Percentiles rank a stretch among this genome's conserved stretches.
Evolutionary conservation across 2,329 filamentous ascomycete genomes (phyloP).

Genomic region (Phialocephala subalpina): DNA sequence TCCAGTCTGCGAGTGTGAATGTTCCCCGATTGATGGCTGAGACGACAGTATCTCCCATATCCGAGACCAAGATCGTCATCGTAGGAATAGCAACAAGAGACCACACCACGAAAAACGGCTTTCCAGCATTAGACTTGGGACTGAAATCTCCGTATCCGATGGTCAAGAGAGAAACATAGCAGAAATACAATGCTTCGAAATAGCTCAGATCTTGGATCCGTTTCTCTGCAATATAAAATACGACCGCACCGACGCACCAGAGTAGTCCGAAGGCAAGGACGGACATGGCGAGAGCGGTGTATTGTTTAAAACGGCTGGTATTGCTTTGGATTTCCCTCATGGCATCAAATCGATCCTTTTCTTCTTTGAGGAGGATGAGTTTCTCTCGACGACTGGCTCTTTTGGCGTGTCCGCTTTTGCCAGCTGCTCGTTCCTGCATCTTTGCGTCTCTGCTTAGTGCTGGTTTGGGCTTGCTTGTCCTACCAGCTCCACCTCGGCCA

Average conservation of each 20-base stretch:
- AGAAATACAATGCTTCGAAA: conserved; percentile 74
- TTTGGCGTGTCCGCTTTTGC: conserved; percentile 23
- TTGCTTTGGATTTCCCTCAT: conserved; percentile 69
- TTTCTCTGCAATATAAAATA: conserved; percentile 68
- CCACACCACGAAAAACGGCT: conserved; percentile 77
- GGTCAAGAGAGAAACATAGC: conserved; percentile 72
- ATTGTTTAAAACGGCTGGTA: conserved; percentile 67
- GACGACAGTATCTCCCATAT: conserved; percentile 72
- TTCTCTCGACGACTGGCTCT: conserved; percentile 45
- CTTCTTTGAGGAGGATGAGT: conserved; percentile 61
- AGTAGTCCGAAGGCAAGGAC: conserved; percentile 66
- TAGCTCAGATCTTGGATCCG: conserved; percentile 63
- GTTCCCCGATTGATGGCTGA: conserved; percentile 68
- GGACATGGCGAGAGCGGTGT: conserved; percentile 65
- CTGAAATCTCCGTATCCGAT: conserved; percentile 75
- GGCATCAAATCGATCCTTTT: conserved; percentile 67
- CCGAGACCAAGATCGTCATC: conserved; percentile 72
- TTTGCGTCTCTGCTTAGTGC: conserved; percentile 39
- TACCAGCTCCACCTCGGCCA: conserved; percentile 40
- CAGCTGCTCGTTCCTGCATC: conserved; percentile 30
- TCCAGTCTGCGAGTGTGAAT: conserved; percentile 68
- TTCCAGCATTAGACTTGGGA: conserved; percentile 69
- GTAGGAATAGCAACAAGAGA: conserved; percentile 72
- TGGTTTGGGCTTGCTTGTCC: conserved; percentile 21
- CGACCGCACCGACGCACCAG: conserved; percentile 71